These are phyloP conservation scores for Exobasidium rhododendri DNA, from an alignment of 1,284 basidiomycete genomes.

Conservation along the genomic window DNA sequence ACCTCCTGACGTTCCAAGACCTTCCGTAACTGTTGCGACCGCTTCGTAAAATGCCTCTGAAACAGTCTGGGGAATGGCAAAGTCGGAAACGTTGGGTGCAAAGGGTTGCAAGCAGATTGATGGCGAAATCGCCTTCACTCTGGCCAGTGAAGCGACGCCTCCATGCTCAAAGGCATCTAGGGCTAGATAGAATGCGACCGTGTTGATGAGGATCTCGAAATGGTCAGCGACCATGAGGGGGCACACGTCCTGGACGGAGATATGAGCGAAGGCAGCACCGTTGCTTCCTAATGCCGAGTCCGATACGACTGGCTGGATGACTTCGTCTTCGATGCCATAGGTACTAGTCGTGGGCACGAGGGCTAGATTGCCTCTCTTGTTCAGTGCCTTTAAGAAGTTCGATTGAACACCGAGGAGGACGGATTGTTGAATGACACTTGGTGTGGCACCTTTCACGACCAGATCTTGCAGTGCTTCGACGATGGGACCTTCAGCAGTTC, in stretches of 20 bases:
- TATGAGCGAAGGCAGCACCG: slow-evolving; percentile 18
- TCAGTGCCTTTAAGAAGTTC: slow-evolving; percentile 44
- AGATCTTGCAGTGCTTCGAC: slow-evolving; percentile 20
- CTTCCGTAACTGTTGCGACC: background rate
- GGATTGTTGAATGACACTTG: slow-evolving; percentile 46
- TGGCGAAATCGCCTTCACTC: background rate
- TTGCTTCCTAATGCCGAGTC: slow-evolving; percentile 15
- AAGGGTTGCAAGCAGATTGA: background rate
- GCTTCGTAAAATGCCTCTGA: background rate
- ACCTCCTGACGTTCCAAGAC: background rate
- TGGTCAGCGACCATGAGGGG: slow-evolving; percentile 23
- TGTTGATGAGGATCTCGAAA: slow-evolving; percentile 24
- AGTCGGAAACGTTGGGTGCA: background rate
- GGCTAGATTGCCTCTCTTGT: slow-evolving; percentile 30
- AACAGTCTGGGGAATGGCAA: background rate
- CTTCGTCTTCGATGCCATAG: slow-evolving; percentile 38
- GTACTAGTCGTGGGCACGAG: slow-evolving; percentile 43
- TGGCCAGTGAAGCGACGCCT: background rate
- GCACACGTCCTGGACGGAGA: slow-evolving; percentile 21
- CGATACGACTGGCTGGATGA: slow-evolving; percentile 34
- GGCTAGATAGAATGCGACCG: slow-evolving; percentile 22
- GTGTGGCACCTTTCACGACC: slow-evolving; percentile 23
- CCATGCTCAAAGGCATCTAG: slow-evolving; percentile 16
- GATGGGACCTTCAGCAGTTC: slow-evolving; percentile 29
- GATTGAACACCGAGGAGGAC: slow-evolving; percentile 14